Base-by-base conservation (phyloP, 2,329 filamentous ascomycete species). In the Daldinia eschscholtzii region DNA sequence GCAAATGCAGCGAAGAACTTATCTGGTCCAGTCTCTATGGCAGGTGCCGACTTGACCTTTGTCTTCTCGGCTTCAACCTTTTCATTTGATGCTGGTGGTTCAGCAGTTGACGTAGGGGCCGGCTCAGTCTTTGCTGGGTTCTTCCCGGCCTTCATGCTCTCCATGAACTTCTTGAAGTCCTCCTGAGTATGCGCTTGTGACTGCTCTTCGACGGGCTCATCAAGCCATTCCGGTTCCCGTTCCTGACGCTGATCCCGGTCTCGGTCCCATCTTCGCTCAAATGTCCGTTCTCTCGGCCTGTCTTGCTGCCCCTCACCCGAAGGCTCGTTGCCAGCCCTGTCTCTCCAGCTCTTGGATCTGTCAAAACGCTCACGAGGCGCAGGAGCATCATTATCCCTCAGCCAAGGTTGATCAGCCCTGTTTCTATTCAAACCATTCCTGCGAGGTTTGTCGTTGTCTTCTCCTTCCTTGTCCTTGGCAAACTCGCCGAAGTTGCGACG, bases 111-210 rank as follows among this genome's bases (percentile, higher is more conserved):
- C 13, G 74, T 66, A 4, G 80, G 74, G 63, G 81, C 80, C 62
- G 81, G 77, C 72, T 84, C 78, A 55, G 81, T 41, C 73, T 72
- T 67, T 67, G 79, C 64, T 50, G 74, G 71, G 4, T 78, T 81
- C 74, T 85, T 88, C 69, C 88, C 86, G 42, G 89, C 90, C 80
- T 92, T 95, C 93, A 97, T 97, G 71, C 87, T 87, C 74, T 97
- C 93, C 86, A 97, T 97, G 89, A 95, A 98, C 73, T 93, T 93
- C 81, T 97, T 91, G 79, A 98, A 97, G 73, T 98, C 94, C 76
- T 97, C 94, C 75, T 93, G 91, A 0, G 94, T 97, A 74, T 93
- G 92, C 4, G 86, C 87, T 74, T 91, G 88, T 39, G 87, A 83
- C 74, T 91, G 89, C 58, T 93, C 91, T 65, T 91, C 90, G 23